Percentiles rank a stretch among this genome's conserved stretches.
phyloP scores from a whole-genome alignment of 1,284 basidiomycete genomes.

The Wolfiporia cocos region DNA sequence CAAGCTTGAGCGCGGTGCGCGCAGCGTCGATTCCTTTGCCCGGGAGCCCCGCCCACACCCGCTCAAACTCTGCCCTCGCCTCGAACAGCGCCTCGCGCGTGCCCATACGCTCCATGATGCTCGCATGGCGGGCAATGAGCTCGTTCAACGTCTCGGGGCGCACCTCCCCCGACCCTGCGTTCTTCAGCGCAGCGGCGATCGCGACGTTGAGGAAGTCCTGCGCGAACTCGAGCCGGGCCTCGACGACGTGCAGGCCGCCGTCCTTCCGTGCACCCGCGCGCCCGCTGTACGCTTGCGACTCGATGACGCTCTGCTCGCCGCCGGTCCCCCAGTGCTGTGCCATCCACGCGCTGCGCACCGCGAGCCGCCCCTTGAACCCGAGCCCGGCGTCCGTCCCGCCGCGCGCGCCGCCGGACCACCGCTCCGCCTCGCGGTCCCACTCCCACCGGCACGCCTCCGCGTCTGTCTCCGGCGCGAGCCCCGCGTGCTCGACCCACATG shows the following conservation, averaged over 20 bases:
- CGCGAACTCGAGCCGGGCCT: conserved; percentile 46
- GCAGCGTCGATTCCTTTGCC: conserved; percentile 39
- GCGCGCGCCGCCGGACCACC: conserved; percentile 64
- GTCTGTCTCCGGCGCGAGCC: conserved; percentile 47
- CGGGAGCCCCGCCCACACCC: conserved; percentile 46
- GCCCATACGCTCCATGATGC: conserved; percentile 64
- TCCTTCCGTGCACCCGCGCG: conserved; percentile 30
- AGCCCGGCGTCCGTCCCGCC: conserved; percentile 75
- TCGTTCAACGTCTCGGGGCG: conserved; percentile 50
- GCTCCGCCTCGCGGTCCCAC: conserved; percentile 67
- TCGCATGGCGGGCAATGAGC: conserved; percentile 58
- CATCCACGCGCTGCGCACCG: conserved; percentile 74
- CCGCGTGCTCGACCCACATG: conserved; percentile 63
- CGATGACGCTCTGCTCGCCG: conserved; percentile 31
- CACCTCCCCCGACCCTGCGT: conserved; percentile 29
- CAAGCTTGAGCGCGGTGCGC: conserved; percentile 59
- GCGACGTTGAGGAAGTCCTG: conserved; percentile 51
- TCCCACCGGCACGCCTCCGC: conserved; percentile 55
- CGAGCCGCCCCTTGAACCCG: conserved; percentile 60
- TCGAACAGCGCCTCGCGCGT: conserved; percentile 46
- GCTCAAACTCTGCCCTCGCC: conserved; percentile 59
- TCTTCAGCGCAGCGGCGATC: conserved; percentile 40
- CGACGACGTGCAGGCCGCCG: conserved; percentile 37
- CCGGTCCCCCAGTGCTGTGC: conserved; percentile 68
- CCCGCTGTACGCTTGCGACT: conserved; percentile 31